Conservation (phyloP, 2,329 filamentous ascomycete genomes). For the Monilinia aucupariae region DNA sequence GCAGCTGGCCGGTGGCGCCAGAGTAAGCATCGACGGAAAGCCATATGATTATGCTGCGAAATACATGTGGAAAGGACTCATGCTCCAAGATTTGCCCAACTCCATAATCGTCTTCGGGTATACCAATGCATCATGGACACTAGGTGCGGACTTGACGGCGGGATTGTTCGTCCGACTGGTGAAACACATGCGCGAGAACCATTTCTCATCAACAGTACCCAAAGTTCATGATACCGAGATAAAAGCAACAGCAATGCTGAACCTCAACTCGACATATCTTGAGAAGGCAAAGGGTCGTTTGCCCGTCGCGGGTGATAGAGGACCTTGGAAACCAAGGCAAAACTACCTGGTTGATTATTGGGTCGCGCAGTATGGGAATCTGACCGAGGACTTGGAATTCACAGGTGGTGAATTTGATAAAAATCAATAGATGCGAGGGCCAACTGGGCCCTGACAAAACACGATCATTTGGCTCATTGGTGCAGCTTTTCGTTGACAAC, state of each 20-base stretch:
- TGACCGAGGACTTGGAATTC: slow-evolving; percentile 29
- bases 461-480: not conserved
- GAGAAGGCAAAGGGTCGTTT: slow-evolving; percentile 26
- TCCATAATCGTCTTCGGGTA: slow-evolving; percentile 58
- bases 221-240: slow-evolving; percentile 20
- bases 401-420: slow-evolving; percentile 1
- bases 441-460: not conserved
- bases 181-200: slow-evolving; percentile 29
- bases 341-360: slow-evolving; percentile 34
- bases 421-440: not conserved
- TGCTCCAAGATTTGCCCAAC: slow-evolving; percentile 65
- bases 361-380: slow-evolving; percentile 28
- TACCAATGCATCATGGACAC: slow-evolving; percentile 61
- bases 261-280: slow-evolving; percentile 30
- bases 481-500: not conserved
- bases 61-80: slow-evolving; percentile 58
- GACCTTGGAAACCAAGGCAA: slow-evolving; percentile 29
- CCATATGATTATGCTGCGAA: slow-evolving; percentile 44
- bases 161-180: slow-evolving; percentile 28
- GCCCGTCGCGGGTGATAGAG: slow-evolving; percentile 26
- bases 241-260: slow-evolving; percentile 19
- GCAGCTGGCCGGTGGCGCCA: slow-evolving; percentile 49
- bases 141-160: slow-evolving; percentile 49
- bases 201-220: slow-evolving; percentile 21
- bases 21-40: slow-evolving; percentile 49